Evolutionary conservation across 202 grass and related monocot species (phyloP), one percentile per base, ranked within the genome.

Genomic region (Zoysia matrella): DNA sequence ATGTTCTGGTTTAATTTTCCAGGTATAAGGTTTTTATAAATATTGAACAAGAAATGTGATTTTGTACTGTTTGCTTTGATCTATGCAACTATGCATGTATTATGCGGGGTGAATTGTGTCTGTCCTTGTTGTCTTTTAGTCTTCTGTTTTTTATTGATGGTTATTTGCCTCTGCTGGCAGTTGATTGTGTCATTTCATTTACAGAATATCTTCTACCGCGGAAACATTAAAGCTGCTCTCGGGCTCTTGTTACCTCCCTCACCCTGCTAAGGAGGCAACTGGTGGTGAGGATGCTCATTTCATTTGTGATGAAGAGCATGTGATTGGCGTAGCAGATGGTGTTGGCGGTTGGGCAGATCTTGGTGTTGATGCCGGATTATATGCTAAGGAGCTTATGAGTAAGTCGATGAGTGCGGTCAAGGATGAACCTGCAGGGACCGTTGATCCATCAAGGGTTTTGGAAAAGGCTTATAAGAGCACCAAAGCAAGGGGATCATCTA

Each of bases 211-310:
- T 15, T 54, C 74, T 55, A 60, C 76, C 71, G 66, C 65, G 47
- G 80, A 66, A 57, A 77, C 68, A 12, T 45, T 93, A 73, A 96
- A 91, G 85, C 74, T 96, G 51, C 48, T 87, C 5, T 96, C 93
- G 72, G 90, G 90, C 53, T 91, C 93, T 56, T 93, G 93, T 81
- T 91, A 93, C 65, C 86, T 93, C 65, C 93, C 93, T 53, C 93
- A 96, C 82, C 93, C 93, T 40, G 93, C 87, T 57, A 96, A 96
- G 83, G 93, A 89, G 76, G 85, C 80, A 53, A 96, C 93, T 60
- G 90, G 93, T 66, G 93, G 93, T 44, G 93, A 96, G 47, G 93
- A 96, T 83, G 93, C 90, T 6, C 90, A 96, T 85, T 96, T 96
- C 39, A 96, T 96, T 68, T 93, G 88, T 66, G 46, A 42, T 16